These are phyloP conservation scores for Xanthoceras sorbifolium DNA, from an alignment of 345 rosid species.

Conservation along the genomic window DNA sequence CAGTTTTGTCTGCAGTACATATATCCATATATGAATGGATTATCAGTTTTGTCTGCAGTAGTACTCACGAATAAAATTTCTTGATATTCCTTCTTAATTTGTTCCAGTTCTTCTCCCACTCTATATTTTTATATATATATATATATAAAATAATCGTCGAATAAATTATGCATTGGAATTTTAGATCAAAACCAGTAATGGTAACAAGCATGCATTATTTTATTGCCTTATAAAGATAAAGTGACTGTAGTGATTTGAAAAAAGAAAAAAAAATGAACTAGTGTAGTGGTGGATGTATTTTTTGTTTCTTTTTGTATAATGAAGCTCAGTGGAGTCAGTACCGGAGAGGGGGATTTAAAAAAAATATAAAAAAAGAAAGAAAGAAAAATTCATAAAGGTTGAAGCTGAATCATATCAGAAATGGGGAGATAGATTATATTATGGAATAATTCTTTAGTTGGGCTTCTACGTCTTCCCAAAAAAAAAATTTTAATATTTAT, in stretches of 20 bases:
- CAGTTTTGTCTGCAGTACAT: not conserved
- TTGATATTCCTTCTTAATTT: no score
- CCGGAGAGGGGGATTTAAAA: not conserved
- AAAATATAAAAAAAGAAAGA: not conserved
- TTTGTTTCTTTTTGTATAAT: not conserved
- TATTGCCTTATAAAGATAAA: not conserved
- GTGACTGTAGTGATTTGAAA: not conserved
- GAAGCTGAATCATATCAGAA: not conserved
- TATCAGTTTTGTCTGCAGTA: conserved; percentile 13
- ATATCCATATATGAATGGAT: conserved; percentile 1
- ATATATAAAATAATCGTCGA: not conserved
- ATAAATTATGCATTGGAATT: not conserved
- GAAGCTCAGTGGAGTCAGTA: not conserved
- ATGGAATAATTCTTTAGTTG: no score
- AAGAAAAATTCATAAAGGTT: not conserved
- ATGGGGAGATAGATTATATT: not conserved
- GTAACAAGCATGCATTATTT: not conserved
- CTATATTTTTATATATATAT: no score
- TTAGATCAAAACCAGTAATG: not conserved
- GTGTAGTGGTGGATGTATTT: not conserved
- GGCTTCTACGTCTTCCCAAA: no score
- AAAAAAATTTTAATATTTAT: no score
- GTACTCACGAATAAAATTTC: conserved; percentile 17
- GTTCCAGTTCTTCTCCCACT: no score
- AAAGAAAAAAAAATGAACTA: not conserved